Base-by-base conservation (phyloP, 2,329 filamentous ascomycete species). In the Colletotrichum magnum region DNA sequence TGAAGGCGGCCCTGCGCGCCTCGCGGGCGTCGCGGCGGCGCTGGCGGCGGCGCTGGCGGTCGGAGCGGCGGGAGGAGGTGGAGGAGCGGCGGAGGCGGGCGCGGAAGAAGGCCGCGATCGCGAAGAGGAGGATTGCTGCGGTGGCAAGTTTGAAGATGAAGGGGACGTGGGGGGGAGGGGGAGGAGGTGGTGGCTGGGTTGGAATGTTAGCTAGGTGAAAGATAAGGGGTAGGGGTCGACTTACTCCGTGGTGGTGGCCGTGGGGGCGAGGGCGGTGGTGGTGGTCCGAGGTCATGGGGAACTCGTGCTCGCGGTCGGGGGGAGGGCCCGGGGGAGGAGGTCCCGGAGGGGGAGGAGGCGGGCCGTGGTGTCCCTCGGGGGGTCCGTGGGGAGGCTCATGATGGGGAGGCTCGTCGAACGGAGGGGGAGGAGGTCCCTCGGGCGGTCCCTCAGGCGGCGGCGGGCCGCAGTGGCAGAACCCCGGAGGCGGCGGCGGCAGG, bases 381-480 rank as follows among this genome's bases (percentile, higher is more conserved):
- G 32, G 54, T n/a, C 47, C 47, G 10, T 21, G 50, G 13, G 50
- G 50, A 32, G 50, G 50, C 6, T 41, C 56, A 15, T 47, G 56
- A 10, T 36, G 57, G 21, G 57, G 57, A 10, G 57, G 57, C 16
- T 59, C 57, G 5, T 43, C 39, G 21, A 48, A 58, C 10, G 45
- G 61, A 32, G 52, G 43, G 9, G 56, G 43, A n/a, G 65, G 71
- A 24, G 74, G 51, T 6, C 61, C 58, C 12, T 41, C 21, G 13
- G 66, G 63, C 9, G 71, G 72, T 2, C 69, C 71, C 43, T 73
- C 71, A 16, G 68, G 75, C 10, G 41, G 41, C 52, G 75, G 71
- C 18, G 77, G 78, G 4, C 59, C 71, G 63, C 75, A 78, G 64
- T 77, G 76, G 64, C 77, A 78, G 58, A 74, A 75, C 58, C 74